Percentiles rank a stretch among this genome's conserved stretches.
Conservation (phyloP, 2,329 filamentous ascomycete species). For the Orbilia oligospora region DNA sequence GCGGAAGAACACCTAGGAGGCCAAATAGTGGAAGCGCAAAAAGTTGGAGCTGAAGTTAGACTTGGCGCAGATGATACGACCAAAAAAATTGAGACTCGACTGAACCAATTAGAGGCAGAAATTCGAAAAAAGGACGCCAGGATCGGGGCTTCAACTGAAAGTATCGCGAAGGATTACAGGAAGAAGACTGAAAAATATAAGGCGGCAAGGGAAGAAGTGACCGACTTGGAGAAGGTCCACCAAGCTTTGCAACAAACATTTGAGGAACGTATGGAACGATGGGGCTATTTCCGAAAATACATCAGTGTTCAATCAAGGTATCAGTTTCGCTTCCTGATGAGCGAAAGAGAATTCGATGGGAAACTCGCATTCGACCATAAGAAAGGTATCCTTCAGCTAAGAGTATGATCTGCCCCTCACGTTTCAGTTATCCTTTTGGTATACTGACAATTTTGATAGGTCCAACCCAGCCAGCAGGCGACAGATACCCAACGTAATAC, state of each 20-base stretch:
- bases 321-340: constrained; percentile 89
- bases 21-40: constrained; percentile 12
- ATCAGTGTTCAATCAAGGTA: constrained; percentile 89
- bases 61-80: constrained; percentile 72
- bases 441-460: constrained; percentile 66
- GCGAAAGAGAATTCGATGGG: constrained; percentile 89
- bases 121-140: constrained; percentile 47
- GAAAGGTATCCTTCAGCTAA: constrained; percentile 80
- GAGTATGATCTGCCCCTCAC: constrained; percentile 70
- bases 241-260: constrained; percentile 54
- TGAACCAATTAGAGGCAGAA: constrained; percentile 35
- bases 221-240: constrained; percentile 73
- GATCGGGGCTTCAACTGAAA: constrained; percentile 43
- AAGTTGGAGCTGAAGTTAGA: constrained; percentile 18
- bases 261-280: constrained; percentile 78
- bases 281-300: constrained; percentile 83
- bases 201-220: constrained; percentile 43
- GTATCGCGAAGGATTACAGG: constrained; percentile 52
- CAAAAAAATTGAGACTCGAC: constrained; percentile 68
- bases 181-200: constrained; percentile 58
- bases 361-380: constrained; percentile 83
- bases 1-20: constrained; percentile 8
- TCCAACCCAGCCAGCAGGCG: constrained; percentile 74
- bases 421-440: neutral
- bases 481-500: constrained; percentile 80